Evolutionary conservation across 179 eudicot species (phyloP).

Genomic region (Carnegiea gigantea): DNA sequence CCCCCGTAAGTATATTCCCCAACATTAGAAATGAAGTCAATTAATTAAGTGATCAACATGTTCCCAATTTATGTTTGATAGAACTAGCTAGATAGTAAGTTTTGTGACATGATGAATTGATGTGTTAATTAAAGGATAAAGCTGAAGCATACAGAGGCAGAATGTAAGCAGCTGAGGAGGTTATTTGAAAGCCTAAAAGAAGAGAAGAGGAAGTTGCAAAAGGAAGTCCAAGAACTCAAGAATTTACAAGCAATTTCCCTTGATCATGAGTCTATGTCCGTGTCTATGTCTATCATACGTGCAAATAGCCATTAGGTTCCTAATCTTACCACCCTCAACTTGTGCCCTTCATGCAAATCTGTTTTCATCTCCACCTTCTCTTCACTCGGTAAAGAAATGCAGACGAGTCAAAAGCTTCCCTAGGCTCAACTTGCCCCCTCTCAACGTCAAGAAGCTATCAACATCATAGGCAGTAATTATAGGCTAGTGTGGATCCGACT

Average conservation of each 20-base stretch:
- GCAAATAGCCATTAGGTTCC: constrained; percentile 27
- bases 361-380: constrained; percentile 28
- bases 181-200: constrained; percentile 52
- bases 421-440: background rate
- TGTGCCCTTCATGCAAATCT: constrained; percentile 63
- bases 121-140: constrained; percentile 46
- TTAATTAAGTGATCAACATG: too few relatives aligned
- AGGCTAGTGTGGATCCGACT: constrained; percentile 8
- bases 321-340: constrained; percentile 38
- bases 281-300: constrained; percentile 13
- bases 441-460: background rate
- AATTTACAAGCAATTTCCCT: constrained; percentile 37
- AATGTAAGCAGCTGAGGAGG: constrained; percentile 52
- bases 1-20: too few relatives aligned
- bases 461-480: too few relatives aligned
- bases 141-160: constrained; percentile 74
- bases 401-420: background rate
- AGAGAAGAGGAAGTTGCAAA: constrained; percentile 55
- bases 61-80: too few relatives aligned
- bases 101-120: background rate
- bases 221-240: constrained; percentile 54
- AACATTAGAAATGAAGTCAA: too few relatives aligned
- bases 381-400: too few relatives aligned
- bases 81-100: too few relatives aligned
- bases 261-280: constrained; percentile 8